Conservation (phyloP, 2,329 filamentous ascomycete genomes). For the Ophiostoma perfectum region DNA sequence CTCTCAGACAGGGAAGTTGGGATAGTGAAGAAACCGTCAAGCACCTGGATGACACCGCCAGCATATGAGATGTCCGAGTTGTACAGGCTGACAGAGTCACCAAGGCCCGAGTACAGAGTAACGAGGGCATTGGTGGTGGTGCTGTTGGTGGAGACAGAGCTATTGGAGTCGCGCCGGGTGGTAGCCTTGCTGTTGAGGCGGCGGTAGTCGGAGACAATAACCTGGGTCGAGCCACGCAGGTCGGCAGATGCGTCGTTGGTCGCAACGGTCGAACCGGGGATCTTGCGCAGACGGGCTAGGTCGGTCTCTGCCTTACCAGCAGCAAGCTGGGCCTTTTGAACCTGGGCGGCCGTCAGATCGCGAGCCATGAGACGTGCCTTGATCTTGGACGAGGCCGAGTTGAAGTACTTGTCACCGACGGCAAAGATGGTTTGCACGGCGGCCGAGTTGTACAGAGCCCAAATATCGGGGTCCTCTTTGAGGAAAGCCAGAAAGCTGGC, state of each 20-base stretch:
- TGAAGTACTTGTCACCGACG: constrained; percentile 23
- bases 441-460: constrained; percentile 21
- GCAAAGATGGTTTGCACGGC: constrained; percentile 22
- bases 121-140: constrained; percentile 18
- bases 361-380: constrained; percentile 10
- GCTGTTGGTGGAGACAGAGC: constrained; percentile 20
- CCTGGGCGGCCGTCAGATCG: constrained; percentile 21
- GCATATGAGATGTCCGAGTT: constrained; percentile 22
- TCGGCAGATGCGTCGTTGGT: constrained; percentile 19
- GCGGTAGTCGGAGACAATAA: constrained; percentile 24
- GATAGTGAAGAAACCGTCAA: constrained; percentile 23
- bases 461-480: constrained; percentile 22
- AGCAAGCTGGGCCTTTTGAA: constrained; percentile 23
- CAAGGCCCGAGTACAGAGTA: constrained; percentile 25
- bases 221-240: constrained; percentile 22
- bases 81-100: constrained; percentile 21
- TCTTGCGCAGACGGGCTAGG: constrained; percentile 21
- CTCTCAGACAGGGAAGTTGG: constrained; percentile 22
- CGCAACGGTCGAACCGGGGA: constrained; percentile 19
- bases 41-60: constrained; percentile 22
- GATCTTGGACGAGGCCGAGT: constrained; percentile 12
- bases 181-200: constrained; percentile 9
- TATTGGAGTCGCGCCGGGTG: neutral
- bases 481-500: constrained; percentile 21
- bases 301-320: constrained; percentile 20